Evolutionary conservation across 495 filamentous ascomycete genomes (phyloP), one percentile per base, ranked within the genome.

Genomic region (Neurospora sp.): DNA sequence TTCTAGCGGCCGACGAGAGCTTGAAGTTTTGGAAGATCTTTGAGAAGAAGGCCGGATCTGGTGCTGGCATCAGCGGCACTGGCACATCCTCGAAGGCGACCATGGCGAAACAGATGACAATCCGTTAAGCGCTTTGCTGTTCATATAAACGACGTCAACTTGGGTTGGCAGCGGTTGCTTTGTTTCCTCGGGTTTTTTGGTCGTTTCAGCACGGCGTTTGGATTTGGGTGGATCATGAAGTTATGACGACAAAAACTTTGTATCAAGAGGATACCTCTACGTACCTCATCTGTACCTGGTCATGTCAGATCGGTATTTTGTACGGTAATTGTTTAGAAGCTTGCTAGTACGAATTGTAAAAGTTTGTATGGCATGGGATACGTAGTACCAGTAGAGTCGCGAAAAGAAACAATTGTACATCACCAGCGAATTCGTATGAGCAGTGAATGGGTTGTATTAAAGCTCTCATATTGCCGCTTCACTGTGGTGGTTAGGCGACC

Each of bases 1-100:
- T 20, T 39, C 17, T 69, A 83, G 93, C 94, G 72, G 94, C 94
- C 20, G 96, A 99, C 78, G 96, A 99, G 87, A 94, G 90, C 79
- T 86, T 99, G 80, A 99, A 99, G 82, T 99, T 99, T 88, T 99
- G 96, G 96, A 99, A 98, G 90, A 84, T 98, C 75, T 99, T 99
- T 76, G 96, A 99, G 87, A 97, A 96, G 89, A 97, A 97, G 87
- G 83, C 94, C 31, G 95, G 94, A 39, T 84, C 88, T 14, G 80
- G 88, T 45, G 76, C 83, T 16, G 85, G 90, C 44, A 85, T 86
- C 22, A 86, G 87, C 72, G 91, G 90, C 76, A 80, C 83, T 68
- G 89, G 87, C 10, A 72, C 84, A 14, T 84, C 83, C 8, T 73
- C 69, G 74, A 89, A 88, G 83, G 86, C 86, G 17, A 90, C 91